phyloP scores from a whole-genome alignment of 1,284 basidiomycete genomes.

The Rhodotorula sp. region DNA sequence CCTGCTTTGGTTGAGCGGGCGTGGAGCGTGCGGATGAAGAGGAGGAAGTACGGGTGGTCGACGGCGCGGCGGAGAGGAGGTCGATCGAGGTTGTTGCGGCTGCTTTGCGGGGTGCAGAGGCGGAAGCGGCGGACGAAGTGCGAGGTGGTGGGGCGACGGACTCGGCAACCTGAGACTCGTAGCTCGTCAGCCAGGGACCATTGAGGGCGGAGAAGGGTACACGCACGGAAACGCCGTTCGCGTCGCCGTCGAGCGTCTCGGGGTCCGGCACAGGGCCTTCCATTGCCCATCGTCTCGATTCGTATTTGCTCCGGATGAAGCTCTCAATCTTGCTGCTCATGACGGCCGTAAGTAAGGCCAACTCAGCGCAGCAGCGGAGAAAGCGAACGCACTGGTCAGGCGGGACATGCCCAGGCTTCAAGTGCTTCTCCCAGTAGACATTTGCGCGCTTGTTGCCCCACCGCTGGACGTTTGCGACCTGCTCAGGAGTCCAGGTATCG shows the following conservation, averaged over 20 bases:
- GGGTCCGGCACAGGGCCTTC: conserved; percentile 88
- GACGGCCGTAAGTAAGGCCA: background rate
- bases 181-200: background rate
- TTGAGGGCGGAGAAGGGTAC: too few species aligned
- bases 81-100: conserved; percentile 30
- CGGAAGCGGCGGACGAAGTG: background rate
- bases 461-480: conserved; percentile 90
- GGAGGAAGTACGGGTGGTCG: conserved; percentile 22
- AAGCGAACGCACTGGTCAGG: conserved; percentile 78
- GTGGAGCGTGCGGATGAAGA: conserved; percentile 12
- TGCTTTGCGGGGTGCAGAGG: conserved; percentile 14
- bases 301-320: conserved; percentile 96
- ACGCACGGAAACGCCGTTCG: background rate
- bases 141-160: conserved; percentile 8
- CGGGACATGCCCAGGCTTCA: conserved; percentile 87
- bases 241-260: conserved; percentile 64
- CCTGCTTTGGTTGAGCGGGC: conserved; percentile 47
- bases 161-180: background rate
- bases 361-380: background rate
- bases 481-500: conserved; percentile 96
- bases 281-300: conserved; percentile 85
- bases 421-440: conserved; percentile 94
- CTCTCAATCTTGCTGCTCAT: conserved; percentile 87
- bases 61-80: conserved; percentile 31
- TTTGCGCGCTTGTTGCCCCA: conserved; percentile 95